These are phyloP conservation scores for Cnidoscolus chayamansa DNA, from an alignment of 441 rosid species.

Conservation along the genomic window DNA sequence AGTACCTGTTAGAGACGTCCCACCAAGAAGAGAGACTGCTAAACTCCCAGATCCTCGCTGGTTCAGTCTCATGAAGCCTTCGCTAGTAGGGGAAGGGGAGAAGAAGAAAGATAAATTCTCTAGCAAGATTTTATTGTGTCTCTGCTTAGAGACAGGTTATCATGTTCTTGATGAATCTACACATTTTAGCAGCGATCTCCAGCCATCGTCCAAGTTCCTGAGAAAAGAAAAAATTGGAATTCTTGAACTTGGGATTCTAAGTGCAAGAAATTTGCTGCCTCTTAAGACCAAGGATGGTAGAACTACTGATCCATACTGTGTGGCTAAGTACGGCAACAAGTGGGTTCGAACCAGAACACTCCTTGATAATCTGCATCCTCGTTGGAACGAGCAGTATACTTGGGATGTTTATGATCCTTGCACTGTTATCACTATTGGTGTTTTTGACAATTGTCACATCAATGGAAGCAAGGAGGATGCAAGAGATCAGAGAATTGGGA, in stretches of 20 bases:
- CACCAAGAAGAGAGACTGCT: constrained; percentile 37
- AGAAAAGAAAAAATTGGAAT: constrained; percentile 42
- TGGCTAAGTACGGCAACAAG: constrained; percentile 51
- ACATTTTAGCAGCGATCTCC: constrained; percentile 45
- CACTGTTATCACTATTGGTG: constrained; percentile 50
- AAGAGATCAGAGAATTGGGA: constrained; percentile 48
- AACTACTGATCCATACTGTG: constrained; percentile 50
- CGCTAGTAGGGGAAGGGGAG: constrained; percentile 24
- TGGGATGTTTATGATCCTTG: constrained; percentile 67
- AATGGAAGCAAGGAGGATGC: constrained; percentile 62
- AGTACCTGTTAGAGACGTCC: constrained; percentile 32
- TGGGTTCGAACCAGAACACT: constrained; percentile 56
- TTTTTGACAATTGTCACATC: constrained; percentile 47
- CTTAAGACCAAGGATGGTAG: constrained; percentile 41
- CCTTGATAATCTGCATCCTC: constrained; percentile 41
- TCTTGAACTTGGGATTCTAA: constrained; percentile 47
- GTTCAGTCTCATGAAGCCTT: constrained; percentile 29
- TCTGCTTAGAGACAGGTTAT: constrained; percentile 46
- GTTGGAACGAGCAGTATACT: constrained; percentile 62
- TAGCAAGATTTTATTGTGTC: constrained; percentile 47
- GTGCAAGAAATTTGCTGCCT: constrained; percentile 42
- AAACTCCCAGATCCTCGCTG: constrained; percentile 40
- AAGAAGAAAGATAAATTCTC: constrained; percentile 57
- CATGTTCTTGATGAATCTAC: constrained; percentile 56
- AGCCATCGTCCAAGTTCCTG: constrained; percentile 43